Evolutionary conservation across 805 yeast species (phyloP).

Genomic region (Teunomyces stri): DNA sequence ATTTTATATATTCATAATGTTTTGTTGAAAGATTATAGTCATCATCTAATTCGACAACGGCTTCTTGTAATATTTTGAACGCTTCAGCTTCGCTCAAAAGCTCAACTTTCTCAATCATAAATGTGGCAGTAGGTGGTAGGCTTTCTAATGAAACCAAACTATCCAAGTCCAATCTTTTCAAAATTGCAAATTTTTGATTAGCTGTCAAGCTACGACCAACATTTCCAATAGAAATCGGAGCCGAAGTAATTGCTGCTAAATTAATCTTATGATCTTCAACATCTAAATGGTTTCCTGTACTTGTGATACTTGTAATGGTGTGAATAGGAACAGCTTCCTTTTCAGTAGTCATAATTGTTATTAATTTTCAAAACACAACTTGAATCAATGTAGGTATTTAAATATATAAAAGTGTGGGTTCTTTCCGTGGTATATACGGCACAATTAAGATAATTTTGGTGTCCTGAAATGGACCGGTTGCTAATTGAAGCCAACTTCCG

Average conservation of each 20-base stretch:
- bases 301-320: neutral
- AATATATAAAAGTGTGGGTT: no score
- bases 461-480: no score
- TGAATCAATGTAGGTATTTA: no score
- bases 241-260: conserved; percentile 15
- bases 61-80: conserved; percentile 34
- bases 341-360: no score
- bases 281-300: conserved; percentile 6
- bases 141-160: conserved; percentile 24
- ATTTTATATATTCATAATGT: conserved; percentile 25
- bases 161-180: conserved; percentile 25
- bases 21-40: conserved; percentile 33
- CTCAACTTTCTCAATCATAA: conserved; percentile 41
- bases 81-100: conserved; percentile 37
- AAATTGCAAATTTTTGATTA: conserved; percentile 25
- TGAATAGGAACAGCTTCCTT: neutral
- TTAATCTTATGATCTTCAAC: conserved; percentile 11
- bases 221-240: conserved; percentile 21
- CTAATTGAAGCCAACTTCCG: no score
- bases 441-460: no score
- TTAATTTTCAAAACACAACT: no score
- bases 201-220: conserved; percentile 23
- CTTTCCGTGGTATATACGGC: no score
- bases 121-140: conserved; percentile 31
- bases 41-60: conserved; percentile 36